Conservation (phyloP, 139 green algal species). For the Picochlorum sp. region DNA sequence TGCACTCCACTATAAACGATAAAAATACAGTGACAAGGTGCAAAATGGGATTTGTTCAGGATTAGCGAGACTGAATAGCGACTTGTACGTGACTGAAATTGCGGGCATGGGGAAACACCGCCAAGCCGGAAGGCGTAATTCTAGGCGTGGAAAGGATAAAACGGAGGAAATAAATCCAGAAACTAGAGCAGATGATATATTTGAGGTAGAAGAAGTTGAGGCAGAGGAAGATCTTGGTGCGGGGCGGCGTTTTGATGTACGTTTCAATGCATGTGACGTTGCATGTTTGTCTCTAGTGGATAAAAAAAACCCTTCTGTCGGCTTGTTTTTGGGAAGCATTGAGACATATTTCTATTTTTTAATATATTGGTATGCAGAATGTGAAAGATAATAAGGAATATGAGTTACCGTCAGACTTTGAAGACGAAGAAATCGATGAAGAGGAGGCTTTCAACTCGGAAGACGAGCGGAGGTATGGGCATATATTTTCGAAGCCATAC, state of each 20-base stretch:
- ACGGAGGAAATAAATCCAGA: background rate
- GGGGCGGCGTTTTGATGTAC: background rate
- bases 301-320: background rate
- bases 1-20: too few species aligned
- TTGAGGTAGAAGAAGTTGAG: slow-evolving; percentile 46
- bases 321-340: background rate
- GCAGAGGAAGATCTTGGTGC: slow-evolving; percentile 40
- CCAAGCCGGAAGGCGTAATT: too few species aligned
- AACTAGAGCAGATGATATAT: slow-evolving; percentile 30
- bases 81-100: too few species aligned
- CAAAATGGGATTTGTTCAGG: too few species aligned
- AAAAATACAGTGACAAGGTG: too few species aligned
- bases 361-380: slow-evolving; percentile 27
- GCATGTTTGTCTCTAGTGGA: background rate
- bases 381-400: slow-evolving; percentile 88
- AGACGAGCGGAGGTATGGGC: slow-evolving; percentile 68
- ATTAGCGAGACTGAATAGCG: too few species aligned
- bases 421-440: slow-evolving; percentile 96
- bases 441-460: slow-evolving; percentile 81
- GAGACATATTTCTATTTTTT: background rate
- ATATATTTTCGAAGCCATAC: slow-evolving; percentile 35
- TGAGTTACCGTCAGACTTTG: slow-evolving; percentile 74
- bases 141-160: background rate
- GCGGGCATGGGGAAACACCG: too few species aligned
- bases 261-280: background rate